These are phyloP conservation scores for Leishmania braziliensis DNA, from an alignment of 208 protist species.

Conservation along the genomic window DNA sequence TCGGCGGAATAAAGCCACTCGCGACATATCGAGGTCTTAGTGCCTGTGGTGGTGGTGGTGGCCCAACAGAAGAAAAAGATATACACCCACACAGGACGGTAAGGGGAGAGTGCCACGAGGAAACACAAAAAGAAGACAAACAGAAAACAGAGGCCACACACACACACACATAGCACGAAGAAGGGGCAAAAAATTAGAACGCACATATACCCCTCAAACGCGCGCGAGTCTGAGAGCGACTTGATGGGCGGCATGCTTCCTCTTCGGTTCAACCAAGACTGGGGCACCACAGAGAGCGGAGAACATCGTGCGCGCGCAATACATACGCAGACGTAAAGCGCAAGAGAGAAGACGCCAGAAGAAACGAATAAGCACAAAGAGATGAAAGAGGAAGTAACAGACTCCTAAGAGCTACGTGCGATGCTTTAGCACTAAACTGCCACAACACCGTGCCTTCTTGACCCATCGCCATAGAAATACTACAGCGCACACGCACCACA, in stretches of 20 bases:
- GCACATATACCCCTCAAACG: no score
- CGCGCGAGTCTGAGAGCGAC: not conserved
- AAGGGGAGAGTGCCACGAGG: conserved; percentile 5
- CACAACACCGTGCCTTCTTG: not conserved
- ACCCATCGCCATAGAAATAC: not conserved
- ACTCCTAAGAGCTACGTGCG: not conserved
- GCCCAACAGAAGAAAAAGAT: no score
- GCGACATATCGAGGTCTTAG: not conserved
- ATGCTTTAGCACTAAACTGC: not conserved
- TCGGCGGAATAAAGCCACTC: not conserved
- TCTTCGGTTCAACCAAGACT: not conserved
- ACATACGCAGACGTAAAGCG: not conserved
- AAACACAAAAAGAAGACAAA: conserved; percentile 6
- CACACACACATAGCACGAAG: not conserved
- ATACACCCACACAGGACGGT: no score
- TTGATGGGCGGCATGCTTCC: not conserved
- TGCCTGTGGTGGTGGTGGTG: no score
- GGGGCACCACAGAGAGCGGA: not conserved
- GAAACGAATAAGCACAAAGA: not conserved
- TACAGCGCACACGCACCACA: not conserved
- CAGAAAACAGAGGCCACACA: not conserved
- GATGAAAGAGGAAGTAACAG: not conserved
- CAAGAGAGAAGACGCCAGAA: not conserved
- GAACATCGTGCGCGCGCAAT: not conserved
- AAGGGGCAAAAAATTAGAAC: not conserved